Evolutionary conservation across 345 rosid genomes (phyloP), one percentile per base, ranked within the genome.

Genomic region (Citrus medica): DNA sequence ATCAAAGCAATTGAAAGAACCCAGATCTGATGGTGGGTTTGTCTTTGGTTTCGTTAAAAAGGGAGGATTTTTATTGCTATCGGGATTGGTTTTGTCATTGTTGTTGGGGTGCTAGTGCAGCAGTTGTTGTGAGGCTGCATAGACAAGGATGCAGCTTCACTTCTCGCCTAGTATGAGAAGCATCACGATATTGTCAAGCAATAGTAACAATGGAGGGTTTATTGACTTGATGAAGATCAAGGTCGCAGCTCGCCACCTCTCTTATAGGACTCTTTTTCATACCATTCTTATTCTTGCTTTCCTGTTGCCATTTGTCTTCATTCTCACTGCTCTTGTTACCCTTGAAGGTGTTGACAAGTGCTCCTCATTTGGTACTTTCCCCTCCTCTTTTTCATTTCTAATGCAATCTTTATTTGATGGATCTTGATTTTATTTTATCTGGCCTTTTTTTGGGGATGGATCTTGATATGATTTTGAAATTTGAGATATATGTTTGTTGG

Each of bases 121-220:
- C 73, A 65, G 74, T 73, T 78, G 82, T 74, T 67, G 88, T 79
- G 94, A 81, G 88, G 94, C 95, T 89, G 97, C 95, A 77, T 87
- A 80, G 87, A 82, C 79, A 90, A 94, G 89, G 88, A 97, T 97
- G 99, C 99, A 91, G 98, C 99, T 97, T 92, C 98, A 92, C 94
- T 84, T 97, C 91, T 97, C 99, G 88, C 98, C 97, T 86, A 94
- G 99, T 91, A 97, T 97, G 99, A 97, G 98, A 93, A 97, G 99
- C 84, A 92, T 97, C 87, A 97, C 99, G 75, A 97, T 97, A 85
- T 94, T 75, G 19, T 75, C 78, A 48, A 46, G 55, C 37, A 74
- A 30, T 95, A 93, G 94, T 88, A 94, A 89, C 91, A 90, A 92
- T 91, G 99, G 78, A 75, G 71, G 96, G 84, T 92, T 94, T 93